A percentile compares a stretch with the other conserved stretches of the same genome.
Evolutionary conservation across 2,329 filamentous ascomycete species (phyloP).

Genomic region (Arthrobotrys conoides): DNA sequence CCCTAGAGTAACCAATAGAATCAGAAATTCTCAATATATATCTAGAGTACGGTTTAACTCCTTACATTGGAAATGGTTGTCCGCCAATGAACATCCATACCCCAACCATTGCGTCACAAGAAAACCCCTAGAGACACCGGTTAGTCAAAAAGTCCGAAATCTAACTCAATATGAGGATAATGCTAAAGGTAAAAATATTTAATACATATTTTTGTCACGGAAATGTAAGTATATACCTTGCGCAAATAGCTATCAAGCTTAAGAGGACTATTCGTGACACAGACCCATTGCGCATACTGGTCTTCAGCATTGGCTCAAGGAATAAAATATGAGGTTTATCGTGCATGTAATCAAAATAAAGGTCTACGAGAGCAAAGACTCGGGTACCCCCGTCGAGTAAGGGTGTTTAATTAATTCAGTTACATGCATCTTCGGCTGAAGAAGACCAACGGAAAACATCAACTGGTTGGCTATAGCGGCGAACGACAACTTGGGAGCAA

Average conservation of each 20-base stretch:
- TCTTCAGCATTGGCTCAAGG: conserved; percentile 63
- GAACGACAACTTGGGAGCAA: conserved; percentile 52
- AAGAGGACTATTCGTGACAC: conserved; percentile 61
- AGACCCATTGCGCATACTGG: conserved; percentile 56
- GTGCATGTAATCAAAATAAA: conserved; percentile 64
- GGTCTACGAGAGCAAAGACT: conserved; percentile 60
- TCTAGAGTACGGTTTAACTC: too few species aligned
- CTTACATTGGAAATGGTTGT: conserved; percentile 66
- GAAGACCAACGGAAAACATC: background rate
- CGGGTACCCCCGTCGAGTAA: conserved; percentile 26
- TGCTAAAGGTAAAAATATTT: too few species aligned
- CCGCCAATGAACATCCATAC: conserved; percentile 68
- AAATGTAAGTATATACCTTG: conserved; percentile 53
- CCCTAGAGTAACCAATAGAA: conserved; percentile 53
- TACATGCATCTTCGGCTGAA: background rate
- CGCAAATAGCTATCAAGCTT: conserved; percentile 63
- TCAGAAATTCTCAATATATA: background rate
- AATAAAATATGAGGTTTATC: conserved; percentile 64
- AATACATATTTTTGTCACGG: too few species aligned
- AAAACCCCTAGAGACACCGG: conserved; percentile 4
- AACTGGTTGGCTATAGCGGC: background rate
- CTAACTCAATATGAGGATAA: too few species aligned
- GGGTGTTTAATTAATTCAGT: conserved; percentile 15
- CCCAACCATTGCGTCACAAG: conserved; percentile 68
- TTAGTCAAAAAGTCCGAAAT: background rate